A percentile compares a stretch with the other conserved stretches of the same genome.
Evolutionary conservation across 116 monocot species (phyloP).

Genomic region (Thalassia testudinum): DNA sequence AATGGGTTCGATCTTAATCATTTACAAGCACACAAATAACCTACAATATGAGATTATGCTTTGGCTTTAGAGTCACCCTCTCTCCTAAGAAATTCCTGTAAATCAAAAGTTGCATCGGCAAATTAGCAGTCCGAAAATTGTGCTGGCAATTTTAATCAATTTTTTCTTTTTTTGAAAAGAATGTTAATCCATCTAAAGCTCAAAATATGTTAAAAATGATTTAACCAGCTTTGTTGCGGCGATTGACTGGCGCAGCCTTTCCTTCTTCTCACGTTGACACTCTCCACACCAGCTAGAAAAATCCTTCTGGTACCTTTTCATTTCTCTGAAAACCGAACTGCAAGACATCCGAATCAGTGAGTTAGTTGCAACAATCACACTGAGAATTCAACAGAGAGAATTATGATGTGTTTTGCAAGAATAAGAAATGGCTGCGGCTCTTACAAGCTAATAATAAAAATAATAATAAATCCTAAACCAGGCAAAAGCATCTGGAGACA

Average conservation of each 20-base stretch:
- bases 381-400: too few species aligned
- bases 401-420: too few species aligned
- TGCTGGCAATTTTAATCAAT: too few species aligned
- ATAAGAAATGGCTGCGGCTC: too few species aligned
- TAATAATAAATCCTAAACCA: too few species aligned
- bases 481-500: too few species aligned
- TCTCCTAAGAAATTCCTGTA: slow-evolving; percentile 45
- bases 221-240: slow-evolving; percentile 73
- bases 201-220: neutral
- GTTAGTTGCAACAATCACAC: too few species aligned
- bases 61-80: slow-evolving; percentile 19
- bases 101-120: neutral
- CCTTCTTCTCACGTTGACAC: slow-evolving; percentile 77
- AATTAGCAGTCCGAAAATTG: neutral
- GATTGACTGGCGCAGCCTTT: slow-evolving; percentile 59
- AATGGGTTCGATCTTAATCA: too few species aligned
- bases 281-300: slow-evolving; percentile 86
- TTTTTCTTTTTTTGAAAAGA: neutral
- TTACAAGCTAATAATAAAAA: too few species aligned
- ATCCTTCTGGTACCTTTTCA: slow-evolving; percentile 87
- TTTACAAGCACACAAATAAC: too few species aligned
- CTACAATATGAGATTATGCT: neutral
- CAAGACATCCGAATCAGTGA: too few species aligned
- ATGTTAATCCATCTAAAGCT: neutral
- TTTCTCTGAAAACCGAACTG: slow-evolving; percentile 87